Conservation (phyloP, 208 protist genomes). For the Acanthamoeba lenticulata region DNA sequence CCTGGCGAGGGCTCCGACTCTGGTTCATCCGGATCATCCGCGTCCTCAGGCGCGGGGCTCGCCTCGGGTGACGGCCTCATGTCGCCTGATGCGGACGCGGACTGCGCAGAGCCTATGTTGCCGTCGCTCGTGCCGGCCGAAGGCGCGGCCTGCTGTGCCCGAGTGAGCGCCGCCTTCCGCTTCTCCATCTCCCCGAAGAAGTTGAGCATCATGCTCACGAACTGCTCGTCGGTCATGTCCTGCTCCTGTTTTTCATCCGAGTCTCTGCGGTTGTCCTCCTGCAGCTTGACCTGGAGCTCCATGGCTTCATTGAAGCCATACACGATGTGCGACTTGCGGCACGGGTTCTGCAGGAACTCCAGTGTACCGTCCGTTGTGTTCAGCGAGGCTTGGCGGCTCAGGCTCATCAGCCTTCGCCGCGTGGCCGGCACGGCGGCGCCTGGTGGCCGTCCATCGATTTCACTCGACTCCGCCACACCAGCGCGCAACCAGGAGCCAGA, state of each 20-base stretch:
- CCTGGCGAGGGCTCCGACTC: no score
- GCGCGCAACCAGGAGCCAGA: no score
- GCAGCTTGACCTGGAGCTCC: slow-evolving; percentile 12
- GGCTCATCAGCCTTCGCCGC: slow-evolving; percentile 5
- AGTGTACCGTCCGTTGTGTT: not conserved
- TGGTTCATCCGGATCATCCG: no score
- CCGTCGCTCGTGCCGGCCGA: not conserved
- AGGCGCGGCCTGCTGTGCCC: not conserved
- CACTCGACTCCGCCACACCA: no score
- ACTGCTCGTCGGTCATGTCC: not conserved
- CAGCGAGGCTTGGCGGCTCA: not conserved
- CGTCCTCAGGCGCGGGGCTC: no score
- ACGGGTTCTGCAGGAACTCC: not conserved
- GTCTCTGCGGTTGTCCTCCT: not conserved
- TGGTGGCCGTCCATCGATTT: no score
- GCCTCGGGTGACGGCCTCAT: no score
- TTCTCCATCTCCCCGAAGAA: slow-evolving; percentile 14
- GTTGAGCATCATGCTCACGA: slow-evolving; percentile 15
- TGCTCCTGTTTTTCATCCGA: no score
- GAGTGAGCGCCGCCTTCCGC: not conserved
- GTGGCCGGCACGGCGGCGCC: no score
- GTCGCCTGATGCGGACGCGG: not conserved
- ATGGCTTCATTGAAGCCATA: slow-evolving; percentile 19
- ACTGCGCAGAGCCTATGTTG: no score
- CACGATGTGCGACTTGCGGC: not conserved